Base-by-base conservation (phyloP, 2,329 filamentous ascomycete species). In the Aspergillus novofumigatus region DNA sequence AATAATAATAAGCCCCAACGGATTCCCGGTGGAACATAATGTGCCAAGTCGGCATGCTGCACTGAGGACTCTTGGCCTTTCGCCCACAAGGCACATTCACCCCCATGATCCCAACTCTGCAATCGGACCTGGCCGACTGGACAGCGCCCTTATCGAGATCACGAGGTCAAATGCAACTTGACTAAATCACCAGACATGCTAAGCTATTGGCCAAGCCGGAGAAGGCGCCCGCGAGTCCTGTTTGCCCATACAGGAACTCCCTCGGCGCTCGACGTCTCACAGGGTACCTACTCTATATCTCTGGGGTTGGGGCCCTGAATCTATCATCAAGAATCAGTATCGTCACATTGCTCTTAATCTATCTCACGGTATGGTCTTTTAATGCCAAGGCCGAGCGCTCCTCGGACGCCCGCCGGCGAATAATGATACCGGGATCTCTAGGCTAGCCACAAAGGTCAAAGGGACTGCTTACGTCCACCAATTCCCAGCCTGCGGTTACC, bases 341-440 rank as follows among this genome's bases (percentile, higher is more conserved):
- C 10, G 14, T 10, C 17, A 32, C 35, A 21, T 23, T 32, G 44
- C 38, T 10, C 25, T 29, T 17, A 20, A 25, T 28, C 26, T 47
- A 20, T 48, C 4, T 11, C 51, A 45, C 44, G 38, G 32, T 55
- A 21, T 49, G 21, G 50, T 56, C 25, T 38, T 42, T 57, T 56
- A 28, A 49, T 57, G 57, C 54, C 49, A 59, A 57, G 55, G 14
- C 32, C 48, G 35, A 52, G 11, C 29, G 20, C 14, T 47, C 20
- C 35, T 58, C 57, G 57, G 57, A 59, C 57, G 50, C 35, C 57
- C 57, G 55, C 54, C 57, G 57, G 57, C 32, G 14, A 38, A 17
- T 17, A 17, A 7, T 38, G 32, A 17, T n/a, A 38, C 32, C 32
- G 5, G 32, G 32, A 38, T 38, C 5, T 17, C 32, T 17, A 38